Evolutionary conservation across 1,284 basidiomycete genomes (phyloP).

Genomic region (Cutaneotrichosporon curvatum): DNA sequence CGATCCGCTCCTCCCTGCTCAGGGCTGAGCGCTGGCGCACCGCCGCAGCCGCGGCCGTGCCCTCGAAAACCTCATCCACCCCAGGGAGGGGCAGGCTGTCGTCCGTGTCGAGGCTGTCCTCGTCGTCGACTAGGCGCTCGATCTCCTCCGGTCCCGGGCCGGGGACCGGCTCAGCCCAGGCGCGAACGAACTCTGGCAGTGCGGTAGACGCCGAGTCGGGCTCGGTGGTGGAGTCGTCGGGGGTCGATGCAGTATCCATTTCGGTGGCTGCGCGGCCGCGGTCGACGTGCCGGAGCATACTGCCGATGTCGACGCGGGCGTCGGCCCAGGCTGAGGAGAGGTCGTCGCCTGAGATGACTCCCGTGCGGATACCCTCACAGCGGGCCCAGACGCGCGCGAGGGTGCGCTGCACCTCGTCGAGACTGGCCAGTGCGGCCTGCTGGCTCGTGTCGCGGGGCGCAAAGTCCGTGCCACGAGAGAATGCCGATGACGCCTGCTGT

Average conservation of each 20-base stretch:
- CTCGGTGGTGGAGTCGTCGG: constrained; percentile 1
- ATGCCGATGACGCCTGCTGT: no score
- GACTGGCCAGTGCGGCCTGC: constrained; percentile 6
- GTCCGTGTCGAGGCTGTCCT: not conserved
- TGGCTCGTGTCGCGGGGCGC: constrained; percentile 13
- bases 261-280: constrained; percentile 5
- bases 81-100: constrained; percentile 27
- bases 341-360: not conserved
- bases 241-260: no score
- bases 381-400: constrained; percentile 14
- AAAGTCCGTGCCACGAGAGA: constrained; percentile 3
- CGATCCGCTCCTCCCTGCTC: constrained; percentile 33
- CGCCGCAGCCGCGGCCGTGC: not conserved
- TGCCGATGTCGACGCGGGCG: constrained; percentile 15
- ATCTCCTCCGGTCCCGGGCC: constrained; percentile 8
- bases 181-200: constrained; percentile 23
- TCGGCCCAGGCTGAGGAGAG: constrained; percentile 9
- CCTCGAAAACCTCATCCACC: constrained; percentile 32
- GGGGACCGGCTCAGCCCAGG: constrained; percentile 18
- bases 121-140: constrained; percentile 6
- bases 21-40: constrained; percentile 11
- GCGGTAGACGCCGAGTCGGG: constrained; percentile 3
- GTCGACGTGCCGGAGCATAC: constrained; percentile 15
- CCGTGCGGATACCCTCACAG: constrained; percentile 11
- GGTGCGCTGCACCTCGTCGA: constrained; percentile 16